Evolutionary conservation across 768 basidiomycete genomes (phyloP).

Genomic region (Mycena chlorophos): DNA sequence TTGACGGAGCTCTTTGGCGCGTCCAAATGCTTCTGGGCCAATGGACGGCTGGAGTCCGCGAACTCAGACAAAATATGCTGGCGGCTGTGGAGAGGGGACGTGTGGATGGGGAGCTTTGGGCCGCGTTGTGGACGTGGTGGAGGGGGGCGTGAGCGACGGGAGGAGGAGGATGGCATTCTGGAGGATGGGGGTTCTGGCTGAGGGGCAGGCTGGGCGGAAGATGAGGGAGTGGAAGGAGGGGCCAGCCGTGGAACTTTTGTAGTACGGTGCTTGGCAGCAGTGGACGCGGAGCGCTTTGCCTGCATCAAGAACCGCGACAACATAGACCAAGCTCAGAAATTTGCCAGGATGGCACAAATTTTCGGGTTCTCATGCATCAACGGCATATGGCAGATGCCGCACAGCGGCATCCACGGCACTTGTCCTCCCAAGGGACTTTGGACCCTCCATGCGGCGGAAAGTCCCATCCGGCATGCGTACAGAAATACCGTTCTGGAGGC

Average conservation of each 20-base stretch:
- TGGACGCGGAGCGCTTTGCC: constrained; percentile 19
- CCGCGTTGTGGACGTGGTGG: constrained; percentile 1
- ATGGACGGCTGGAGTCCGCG: constrained; percentile 4
- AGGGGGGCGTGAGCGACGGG: constrained; percentile 19
- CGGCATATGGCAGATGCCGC: too few species aligned
- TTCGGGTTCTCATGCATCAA: too few species aligned
- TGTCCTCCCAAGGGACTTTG: too few species aligned
- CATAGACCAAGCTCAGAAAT: constrained; percentile 44
- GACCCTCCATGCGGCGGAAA: too few species aligned
- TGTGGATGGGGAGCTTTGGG: background rate
- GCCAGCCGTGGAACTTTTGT: constrained; percentile 34
- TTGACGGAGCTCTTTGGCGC: constrained; percentile 20
- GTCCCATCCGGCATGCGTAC: too few species aligned
- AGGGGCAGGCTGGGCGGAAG: constrained; percentile 19
- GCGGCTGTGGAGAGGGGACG: constrained; percentile 7
- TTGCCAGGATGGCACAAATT: too few species aligned
- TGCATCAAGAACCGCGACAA: constrained; percentile 44
- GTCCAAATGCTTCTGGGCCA: constrained; percentile 9
- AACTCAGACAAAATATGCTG: background rate
- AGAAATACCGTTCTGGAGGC: too few species aligned
- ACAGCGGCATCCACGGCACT: too few species aligned
- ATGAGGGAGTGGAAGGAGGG: constrained; percentile 21
- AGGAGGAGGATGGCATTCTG: constrained; percentile 30
- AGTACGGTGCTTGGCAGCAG: constrained; percentile 14
- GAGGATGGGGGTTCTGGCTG: constrained; percentile 20